A percentile compares a stretch with the other conserved stretches of the same genome.
Conservation (phyloP, 306 rosid species). For the Echinosophora koreensis region DNA sequence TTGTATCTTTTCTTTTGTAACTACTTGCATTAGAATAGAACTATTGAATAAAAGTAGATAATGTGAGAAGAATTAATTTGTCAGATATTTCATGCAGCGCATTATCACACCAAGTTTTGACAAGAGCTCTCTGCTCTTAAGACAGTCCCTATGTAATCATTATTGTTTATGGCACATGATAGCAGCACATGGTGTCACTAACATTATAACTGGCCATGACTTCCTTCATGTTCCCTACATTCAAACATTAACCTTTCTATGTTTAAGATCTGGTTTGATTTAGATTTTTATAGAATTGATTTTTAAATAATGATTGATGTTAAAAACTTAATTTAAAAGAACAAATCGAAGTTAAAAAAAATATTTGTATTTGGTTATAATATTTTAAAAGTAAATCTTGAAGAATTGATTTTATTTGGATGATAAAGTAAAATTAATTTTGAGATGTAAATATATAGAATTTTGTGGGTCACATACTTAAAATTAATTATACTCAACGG, state of each 20-base stretch:
- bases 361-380: no score
- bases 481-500: no score
- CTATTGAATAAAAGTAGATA: constrained; percentile 44
- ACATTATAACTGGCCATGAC: constrained; percentile 78
- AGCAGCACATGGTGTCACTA: constrained; percentile 70
- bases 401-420: no score
- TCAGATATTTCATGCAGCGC: constrained; percentile 48
- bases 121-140: constrained; percentile 25
- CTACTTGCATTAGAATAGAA: constrained; percentile 19
- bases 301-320: no score
- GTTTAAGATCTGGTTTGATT: no score
- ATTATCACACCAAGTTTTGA: constrained; percentile 45
- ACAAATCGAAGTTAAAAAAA: no score
- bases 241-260: constrained; percentile 41
- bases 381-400: no score
- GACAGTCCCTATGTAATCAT: constrained; percentile 27
- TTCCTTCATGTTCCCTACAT: constrained; percentile 64
- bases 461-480: no score
- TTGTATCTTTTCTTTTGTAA: constrained; percentile 47
- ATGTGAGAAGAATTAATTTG: constrained; percentile 53
- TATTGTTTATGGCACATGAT: constrained; percentile 59
- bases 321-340: no score
- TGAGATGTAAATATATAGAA: no score
- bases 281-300: no score
- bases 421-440: no score